Base-by-base conservation (phyloP, 2,329 filamentous ascomycete species). In the Neopestalotiopsis sp. region DNA sequence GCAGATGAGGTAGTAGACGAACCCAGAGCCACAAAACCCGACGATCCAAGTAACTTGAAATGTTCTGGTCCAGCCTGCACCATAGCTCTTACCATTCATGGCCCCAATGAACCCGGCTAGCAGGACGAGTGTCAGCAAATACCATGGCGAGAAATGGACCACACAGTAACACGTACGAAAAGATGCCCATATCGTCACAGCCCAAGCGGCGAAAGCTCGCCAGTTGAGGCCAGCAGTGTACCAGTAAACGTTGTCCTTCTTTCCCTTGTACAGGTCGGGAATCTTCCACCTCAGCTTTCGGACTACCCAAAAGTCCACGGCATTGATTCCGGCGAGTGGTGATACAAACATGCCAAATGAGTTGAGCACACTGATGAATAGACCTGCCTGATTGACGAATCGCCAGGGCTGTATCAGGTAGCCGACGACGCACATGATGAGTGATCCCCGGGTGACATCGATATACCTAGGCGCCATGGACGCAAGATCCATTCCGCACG, bases 281-380 rank as follows among this genome's bases (percentile, higher is more conserved):
- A 73, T 62, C 28, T 69, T 71, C 68, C 68, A 72, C 9, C 69
- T 69, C 13, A 67, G n/a, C 45, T 59, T 67, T n/a, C 70, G 68
- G 20, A 72, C 63, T 38, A 71, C 38, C 70, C 68, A 72, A 62
- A 74, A 73, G 20, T 70, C 71, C 13, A 72, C 69, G 10, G 66
- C 70, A 40, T 72, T 69, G 20, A 73, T 71, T 28, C 70, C 70
- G 30, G 71, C 68, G 1, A 72, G 42, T 34, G 67, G 66, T 34
- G 67, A n/a, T 20, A 68, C 67, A 30, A 68, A 68, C 67, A 68
- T 68, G 40, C 67, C 67, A 32, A 68, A 68, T 5, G 61, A 58
- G 53, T 68, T 68, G 9, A 68, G 53, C 13, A 68, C 67, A 28
- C 49, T 61, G 45, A 68, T 68, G 49, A 68, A 68, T 9, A 68